Conservation (phyloP, 306 rosid genomes). For the Malus sylvestris region DNA sequence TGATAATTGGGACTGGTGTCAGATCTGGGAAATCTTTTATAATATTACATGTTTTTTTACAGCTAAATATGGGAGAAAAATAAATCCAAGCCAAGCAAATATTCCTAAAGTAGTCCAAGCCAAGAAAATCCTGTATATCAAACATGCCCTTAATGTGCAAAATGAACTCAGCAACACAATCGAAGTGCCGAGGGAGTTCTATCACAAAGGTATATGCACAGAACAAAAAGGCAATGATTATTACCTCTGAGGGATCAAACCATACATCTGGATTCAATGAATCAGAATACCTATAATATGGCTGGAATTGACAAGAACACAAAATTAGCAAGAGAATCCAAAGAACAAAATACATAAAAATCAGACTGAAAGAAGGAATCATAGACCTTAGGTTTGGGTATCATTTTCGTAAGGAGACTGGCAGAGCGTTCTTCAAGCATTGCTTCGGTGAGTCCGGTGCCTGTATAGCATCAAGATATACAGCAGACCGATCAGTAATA, state of each 20-base stretch:
- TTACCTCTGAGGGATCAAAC: conserved; percentile 86
- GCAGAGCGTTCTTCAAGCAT: conserved; percentile 70
- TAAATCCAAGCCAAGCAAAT: background rate
- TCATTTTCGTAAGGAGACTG: conserved; percentile 70
- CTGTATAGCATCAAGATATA: conserved; percentile 29
- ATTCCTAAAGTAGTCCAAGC: too few species aligned
- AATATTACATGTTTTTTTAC: too few species aligned
- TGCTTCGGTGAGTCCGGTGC: conserved; percentile 79
- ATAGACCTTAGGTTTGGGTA: conserved; percentile 71
- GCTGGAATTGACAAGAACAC: conserved; percentile 33
- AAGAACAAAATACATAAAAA: background rate
- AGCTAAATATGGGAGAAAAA: background rate
- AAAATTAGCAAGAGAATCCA: conserved; percentile 11
- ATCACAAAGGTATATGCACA: background rate
- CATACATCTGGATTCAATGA: conserved; percentile 81
- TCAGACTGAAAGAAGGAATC: conserved; percentile 8
- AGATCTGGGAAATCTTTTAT: too few species aligned
- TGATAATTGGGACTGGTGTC: too few species aligned
- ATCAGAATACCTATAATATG: conserved; percentile 68
- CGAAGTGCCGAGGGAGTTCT: background rate
- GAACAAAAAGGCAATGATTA: conserved; percentile 10
- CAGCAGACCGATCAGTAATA: conserved; percentile 17
- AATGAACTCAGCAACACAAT: background rate
- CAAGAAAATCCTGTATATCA: background rate
- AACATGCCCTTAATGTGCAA: background rate